A percentile compares a stretch with the other conserved stretches of the same genome.
phyloP scores from a whole-genome alignment of 768 basidiomycete species.

The Lactifluus rugatus region DNA sequence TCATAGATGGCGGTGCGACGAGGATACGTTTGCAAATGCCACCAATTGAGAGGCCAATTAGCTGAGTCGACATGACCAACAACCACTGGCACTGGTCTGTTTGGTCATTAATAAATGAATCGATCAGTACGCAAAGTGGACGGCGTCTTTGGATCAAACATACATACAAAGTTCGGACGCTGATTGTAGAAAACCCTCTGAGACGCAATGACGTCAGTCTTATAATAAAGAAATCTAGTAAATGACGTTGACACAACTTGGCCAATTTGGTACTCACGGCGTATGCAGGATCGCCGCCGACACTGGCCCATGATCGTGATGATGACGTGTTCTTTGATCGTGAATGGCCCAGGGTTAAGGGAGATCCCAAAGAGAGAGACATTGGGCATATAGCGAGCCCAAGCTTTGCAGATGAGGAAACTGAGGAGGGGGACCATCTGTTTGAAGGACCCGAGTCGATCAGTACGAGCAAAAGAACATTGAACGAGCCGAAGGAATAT shows the following conservation, averaged over 20 bases:
- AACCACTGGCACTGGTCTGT: constrained; percentile 32
- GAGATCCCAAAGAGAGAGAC: constrained; percentile 34
- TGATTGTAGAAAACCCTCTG: too few relatives aligned
- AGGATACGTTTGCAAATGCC: too few relatives aligned
- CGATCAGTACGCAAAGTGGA: too few relatives aligned
- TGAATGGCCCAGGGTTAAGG: neutral
- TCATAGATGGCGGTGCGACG: constrained; percentile 32
- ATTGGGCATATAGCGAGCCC: too few relatives aligned
- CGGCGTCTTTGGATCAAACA: too few relatives aligned
- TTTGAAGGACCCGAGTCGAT: neutral
- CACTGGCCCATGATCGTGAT: neutral
- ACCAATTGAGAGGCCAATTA: constrained; percentile 26
- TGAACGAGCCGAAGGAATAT: too few relatives aligned
- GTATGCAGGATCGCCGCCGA: neutral
- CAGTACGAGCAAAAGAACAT: too few relatives aligned
- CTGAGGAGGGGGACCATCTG: constrained; percentile 52
- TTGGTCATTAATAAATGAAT: too few relatives aligned
- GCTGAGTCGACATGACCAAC: constrained; percentile 33
- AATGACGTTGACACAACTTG: neutral
- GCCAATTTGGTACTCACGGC: neutral
- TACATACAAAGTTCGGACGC: too few relatives aligned
- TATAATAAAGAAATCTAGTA: too few relatives aligned
- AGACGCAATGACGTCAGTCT: too few relatives aligned
- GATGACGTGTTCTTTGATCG: neutral
- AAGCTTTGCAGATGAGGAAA: constrained; percentile 46